Evolutionary conservation across 2,329 filamentous ascomycete genomes (phyloP).

Genomic region (Pseudogymnoascus sp.): DNA sequence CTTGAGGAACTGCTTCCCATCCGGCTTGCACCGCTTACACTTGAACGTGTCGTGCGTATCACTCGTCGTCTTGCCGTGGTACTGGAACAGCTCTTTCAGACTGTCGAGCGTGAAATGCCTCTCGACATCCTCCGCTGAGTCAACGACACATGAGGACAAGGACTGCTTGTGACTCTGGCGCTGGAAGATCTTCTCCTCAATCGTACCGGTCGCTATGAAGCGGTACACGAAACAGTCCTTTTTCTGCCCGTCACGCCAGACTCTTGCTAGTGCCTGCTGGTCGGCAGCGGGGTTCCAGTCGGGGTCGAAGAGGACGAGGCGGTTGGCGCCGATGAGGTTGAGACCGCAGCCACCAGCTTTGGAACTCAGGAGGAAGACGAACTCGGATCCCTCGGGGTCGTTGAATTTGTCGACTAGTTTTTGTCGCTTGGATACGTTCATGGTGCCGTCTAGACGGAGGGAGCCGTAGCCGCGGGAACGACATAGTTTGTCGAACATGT

Average conservation of each 20-base stretch:
- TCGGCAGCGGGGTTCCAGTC: slow-evolving; percentile 98
- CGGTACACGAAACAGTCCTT: slow-evolving; percentile 99
- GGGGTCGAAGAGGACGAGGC: slow-evolving; percentile 90
- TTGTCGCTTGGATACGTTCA: slow-evolving; percentile 95
- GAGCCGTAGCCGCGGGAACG: slow-evolving; percentile 76
- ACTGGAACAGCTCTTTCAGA: slow-evolving; percentile 88
- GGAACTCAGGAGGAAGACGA: slow-evolving; percentile 90
- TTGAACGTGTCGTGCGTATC: slow-evolving; percentile 99
- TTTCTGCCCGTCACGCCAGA: slow-evolving; percentile 98
- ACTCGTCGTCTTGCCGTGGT: slow-evolving; percentile 72
- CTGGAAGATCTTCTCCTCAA: slow-evolving; percentile 99
- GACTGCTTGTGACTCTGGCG: slow-evolving; percentile 97
- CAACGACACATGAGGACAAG: slow-evolving; percentile 89
- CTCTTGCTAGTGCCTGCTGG: slow-evolving; percentile 91
- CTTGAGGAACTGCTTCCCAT: slow-evolving; percentile 81
- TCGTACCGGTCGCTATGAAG: slow-evolving; percentile 97
- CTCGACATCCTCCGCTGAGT: slow-evolving; percentile 94
- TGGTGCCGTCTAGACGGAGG: slow-evolving; percentile 87
- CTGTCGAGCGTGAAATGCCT: slow-evolving; percentile 91
- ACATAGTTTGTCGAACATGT: slow-evolving; percentile 88
- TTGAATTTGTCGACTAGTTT: slow-evolving; percentile 98
- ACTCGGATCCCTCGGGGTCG: slow-evolving; percentile 80
- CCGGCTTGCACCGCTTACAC: slow-evolving; percentile 86
- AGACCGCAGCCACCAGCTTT: slow-evolving; percentile 96
- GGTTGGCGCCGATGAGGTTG: slow-evolving; percentile 89